Conservation (phyloP, 495 filamentous ascomycete genomes). For the Aspergillus panamensis region DNA sequence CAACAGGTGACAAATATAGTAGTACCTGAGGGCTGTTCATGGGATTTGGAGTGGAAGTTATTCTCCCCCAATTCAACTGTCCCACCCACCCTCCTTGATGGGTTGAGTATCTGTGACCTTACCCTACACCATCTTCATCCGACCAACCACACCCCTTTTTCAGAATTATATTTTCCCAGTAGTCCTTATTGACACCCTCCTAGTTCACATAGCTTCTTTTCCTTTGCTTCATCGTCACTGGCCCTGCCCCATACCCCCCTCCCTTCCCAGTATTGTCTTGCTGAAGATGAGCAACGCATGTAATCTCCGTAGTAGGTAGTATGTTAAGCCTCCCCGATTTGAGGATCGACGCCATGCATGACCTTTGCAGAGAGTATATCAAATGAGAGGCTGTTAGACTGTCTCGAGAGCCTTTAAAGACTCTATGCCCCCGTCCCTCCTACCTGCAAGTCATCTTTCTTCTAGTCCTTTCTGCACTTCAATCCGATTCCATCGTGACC, state of each 20-base stretch:
- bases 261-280: conserved; percentile 15
- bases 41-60: conserved; percentile 26
- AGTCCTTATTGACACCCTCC: conserved; percentile 13
- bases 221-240: conserved; percentile 18
- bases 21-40: conserved; percentile 28
- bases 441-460: conserved; percentile 31
- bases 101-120: conserved; percentile 10
- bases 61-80: conserved; percentile 23
- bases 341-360: conserved; percentile 48
- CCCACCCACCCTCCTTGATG: conserved; percentile 29
- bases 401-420: conserved; percentile 39
- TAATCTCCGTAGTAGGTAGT: conserved; percentile 21
- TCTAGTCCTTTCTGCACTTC: conserved; percentile 22
- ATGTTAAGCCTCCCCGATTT: conserved; percentile 27
- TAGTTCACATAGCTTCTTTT: conserved; percentile 11
- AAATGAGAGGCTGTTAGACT: conserved; percentile 51
- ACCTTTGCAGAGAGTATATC: conserved; percentile 47
- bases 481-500: background rate
- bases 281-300: conserved; percentile 17
- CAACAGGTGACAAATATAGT: conserved; percentile 43
- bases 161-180: conserved; percentile 8
- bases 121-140: conserved; percentile 12
- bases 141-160: conserved; percentile 15
- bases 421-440: conserved; percentile 30
- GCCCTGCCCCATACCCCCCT: conserved; percentile 17